Evolutionary conservation across 176 grass and related monocot genomes (phyloP).

Genomic region (Oryza glaberrima): DNA sequence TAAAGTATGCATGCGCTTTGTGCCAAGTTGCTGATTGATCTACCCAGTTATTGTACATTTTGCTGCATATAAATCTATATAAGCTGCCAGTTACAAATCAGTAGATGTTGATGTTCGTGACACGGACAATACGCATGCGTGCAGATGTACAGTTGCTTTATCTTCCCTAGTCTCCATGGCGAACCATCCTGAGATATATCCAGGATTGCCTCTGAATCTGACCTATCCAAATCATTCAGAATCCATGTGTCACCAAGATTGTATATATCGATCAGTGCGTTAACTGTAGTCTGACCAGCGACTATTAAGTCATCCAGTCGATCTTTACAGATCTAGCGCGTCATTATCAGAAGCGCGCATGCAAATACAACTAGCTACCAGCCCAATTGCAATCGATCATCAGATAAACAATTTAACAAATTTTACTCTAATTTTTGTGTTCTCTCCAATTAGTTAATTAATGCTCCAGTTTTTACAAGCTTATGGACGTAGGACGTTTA

Average conservation of each 20-base stretch:
- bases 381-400: neutral
- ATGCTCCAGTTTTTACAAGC: neutral
- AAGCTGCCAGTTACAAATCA: neutral
- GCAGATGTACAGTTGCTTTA: neutral
- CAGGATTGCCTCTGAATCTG: neutral
- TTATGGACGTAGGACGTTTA: neutral
- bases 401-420: no score
- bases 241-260: neutral
- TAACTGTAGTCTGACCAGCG: neutral
- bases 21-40: constrained; percentile 30
- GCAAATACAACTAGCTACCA: constrained; percentile 22
- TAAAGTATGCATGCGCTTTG: neutral
- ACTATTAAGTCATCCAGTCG: neutral
- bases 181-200: neutral
- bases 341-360: constrained; percentile 31
- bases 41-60: constrained; percentile 6
- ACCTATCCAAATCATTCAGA: neutral
- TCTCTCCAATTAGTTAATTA: neutral
- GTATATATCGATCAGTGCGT: neutral
- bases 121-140: constrained; percentile 22
- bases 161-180: constrained; percentile 38
- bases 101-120: neutral
- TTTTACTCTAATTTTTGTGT: neutral
- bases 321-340: neutral
- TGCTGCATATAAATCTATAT: neutral